phyloP scores from a whole-genome alignment of 352 stramenopile genomes.

The Phytophthora palmivora region DNA sequence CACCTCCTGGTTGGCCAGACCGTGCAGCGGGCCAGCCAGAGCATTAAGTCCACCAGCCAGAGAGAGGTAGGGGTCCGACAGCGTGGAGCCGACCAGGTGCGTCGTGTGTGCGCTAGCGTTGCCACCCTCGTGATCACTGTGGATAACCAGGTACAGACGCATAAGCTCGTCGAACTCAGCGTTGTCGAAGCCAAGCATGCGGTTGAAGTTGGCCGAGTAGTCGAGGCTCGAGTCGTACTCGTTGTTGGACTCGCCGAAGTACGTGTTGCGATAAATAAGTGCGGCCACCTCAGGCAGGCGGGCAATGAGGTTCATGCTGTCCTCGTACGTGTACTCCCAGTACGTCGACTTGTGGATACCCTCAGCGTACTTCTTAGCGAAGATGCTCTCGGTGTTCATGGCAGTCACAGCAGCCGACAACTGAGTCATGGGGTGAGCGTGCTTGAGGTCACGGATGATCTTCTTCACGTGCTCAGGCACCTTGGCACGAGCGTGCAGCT shows the following conservation, averaged over 20 bases:
- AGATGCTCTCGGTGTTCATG: slow-evolving; percentile 96
- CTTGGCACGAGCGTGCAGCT: slow-evolving; percentile 95
- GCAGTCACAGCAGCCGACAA: slow-evolving; percentile 95
- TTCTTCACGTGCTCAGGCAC: slow-evolving; percentile 96
- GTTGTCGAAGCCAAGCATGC: slow-evolving; percentile 98
- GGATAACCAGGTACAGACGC: slow-evolving; percentile 99
- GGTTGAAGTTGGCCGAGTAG: slow-evolving; percentile 99
- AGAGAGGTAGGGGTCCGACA: slow-evolving; percentile 98
- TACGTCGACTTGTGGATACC: slow-evolving; percentile 98
- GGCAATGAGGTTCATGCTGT: slow-evolving; percentile 98
- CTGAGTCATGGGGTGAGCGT: slow-evolving; percentile 99
- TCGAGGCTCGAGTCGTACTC: slow-evolving; percentile 95
- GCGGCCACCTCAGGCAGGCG: slow-evolving; percentile 97
- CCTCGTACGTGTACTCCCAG: slow-evolving; percentile 98
- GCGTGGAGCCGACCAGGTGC: slow-evolving; percentile 97
- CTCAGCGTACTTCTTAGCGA: slow-evolving; percentile 97
- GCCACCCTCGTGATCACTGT: slow-evolving; percentile 99
- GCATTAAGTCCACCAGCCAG: slow-evolving; percentile 97
- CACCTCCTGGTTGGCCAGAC: slow-evolving; percentile 99
- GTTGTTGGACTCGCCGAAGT: slow-evolving; percentile 95
- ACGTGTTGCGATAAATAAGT: slow-evolving; percentile 99
- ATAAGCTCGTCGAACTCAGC: slow-evolving; percentile 99
- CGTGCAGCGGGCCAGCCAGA: slow-evolving; percentile 97
- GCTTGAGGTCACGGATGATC: slow-evolving; percentile 96
- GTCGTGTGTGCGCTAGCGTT: slow-evolving; percentile 99